phyloP scores from a whole-genome alignment of 768 basidiomycete species.

The Pleurotus eryngii region DNA sequence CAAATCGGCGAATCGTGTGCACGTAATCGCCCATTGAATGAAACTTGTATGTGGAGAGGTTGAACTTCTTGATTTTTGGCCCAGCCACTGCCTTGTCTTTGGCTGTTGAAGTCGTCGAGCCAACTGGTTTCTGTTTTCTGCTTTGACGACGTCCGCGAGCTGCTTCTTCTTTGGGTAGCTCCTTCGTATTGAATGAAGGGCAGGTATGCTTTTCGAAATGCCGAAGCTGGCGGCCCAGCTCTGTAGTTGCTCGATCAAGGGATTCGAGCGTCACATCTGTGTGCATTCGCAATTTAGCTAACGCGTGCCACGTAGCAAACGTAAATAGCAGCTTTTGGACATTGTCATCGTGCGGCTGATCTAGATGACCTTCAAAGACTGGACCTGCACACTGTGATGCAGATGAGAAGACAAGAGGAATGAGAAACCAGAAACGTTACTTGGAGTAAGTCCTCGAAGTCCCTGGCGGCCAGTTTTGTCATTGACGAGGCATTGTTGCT shows the following conservation, averaged over 20 bases:
- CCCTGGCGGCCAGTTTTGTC: conserved; percentile 21
- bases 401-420: neutral
- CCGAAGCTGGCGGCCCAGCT: conserved; percentile 1
- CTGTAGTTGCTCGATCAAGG: neutral
- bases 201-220: conserved; percentile 3
- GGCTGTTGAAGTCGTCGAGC: neutral
- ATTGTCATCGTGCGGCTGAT: conserved; percentile 1
- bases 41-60: conserved; percentile 7
- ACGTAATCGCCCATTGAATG: conserved; percentile 8
- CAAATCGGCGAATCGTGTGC: neutral
- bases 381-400: conserved; percentile 3
- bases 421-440: neutral
- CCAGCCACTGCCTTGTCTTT: neutral
- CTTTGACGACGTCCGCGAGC: neutral
- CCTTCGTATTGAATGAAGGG: neutral
- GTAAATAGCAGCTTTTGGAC: conserved; percentile 5
- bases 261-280: conserved; percentile 3
- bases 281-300: conserved; percentile 9
- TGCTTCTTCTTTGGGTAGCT: conserved; percentile 1
- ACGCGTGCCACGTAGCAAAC: neutral
- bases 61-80: neutral
- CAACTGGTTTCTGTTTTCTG: neutral
- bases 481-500: conserved; percentile 15
- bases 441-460: conserved; percentile 22
- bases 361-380: conserved; percentile 7